Evolutionary conservation across 768 basidiomycete genomes (phyloP).

Genomic region (Auricularia heimuer): DNA sequence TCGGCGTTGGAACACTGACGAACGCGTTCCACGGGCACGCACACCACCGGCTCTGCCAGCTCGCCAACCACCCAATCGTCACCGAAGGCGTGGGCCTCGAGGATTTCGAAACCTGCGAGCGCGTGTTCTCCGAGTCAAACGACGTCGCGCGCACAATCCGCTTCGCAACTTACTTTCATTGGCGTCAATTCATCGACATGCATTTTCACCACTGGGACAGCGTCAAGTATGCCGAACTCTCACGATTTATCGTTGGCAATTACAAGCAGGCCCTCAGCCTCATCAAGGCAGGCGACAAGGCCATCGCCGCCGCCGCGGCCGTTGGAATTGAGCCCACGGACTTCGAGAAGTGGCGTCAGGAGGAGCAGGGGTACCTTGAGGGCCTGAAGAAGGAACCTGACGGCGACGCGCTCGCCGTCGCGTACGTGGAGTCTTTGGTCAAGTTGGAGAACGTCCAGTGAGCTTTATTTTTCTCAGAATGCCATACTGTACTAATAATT

Average conservation of each 20-base stretch:
- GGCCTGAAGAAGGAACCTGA: constrained; percentile 11
- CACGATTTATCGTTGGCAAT: constrained; percentile 6
- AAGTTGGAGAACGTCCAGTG: background rate
- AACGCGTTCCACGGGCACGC: constrained; percentile 28
- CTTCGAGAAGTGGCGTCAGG: constrained; percentile 9
- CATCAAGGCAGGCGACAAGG: background rate
- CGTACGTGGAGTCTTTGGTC: background rate
- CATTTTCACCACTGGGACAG: constrained; percentile 17
- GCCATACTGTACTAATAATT: too few species aligned
- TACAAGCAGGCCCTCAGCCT: constrained; percentile 14
- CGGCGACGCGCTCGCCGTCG: constrained; percentile 4
- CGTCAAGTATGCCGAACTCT: constrained; percentile 9
- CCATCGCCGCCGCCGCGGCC: constrained; percentile 6
- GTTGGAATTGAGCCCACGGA: constrained; percentile 3
- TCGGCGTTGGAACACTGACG: constrained; percentile 8
- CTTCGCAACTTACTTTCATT: constrained; percentile 15
- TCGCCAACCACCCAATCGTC: constrained; percentile 12
- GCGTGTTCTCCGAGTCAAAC: constrained; percentile 14
- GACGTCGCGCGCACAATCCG: constrained; percentile 9
- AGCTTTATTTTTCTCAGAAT: background rate
- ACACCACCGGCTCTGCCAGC: constrained; percentile 22
- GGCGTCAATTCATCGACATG: constrained; percentile 9
- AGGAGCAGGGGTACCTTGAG: constrained; percentile 14
- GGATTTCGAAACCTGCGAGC: constrained; percentile 15
- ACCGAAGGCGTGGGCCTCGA: constrained; percentile 13